phyloP scores from a whole-genome alignment of 176 grass and related monocot genomes.

The barley (Hordeum vulgare) region DNA sequence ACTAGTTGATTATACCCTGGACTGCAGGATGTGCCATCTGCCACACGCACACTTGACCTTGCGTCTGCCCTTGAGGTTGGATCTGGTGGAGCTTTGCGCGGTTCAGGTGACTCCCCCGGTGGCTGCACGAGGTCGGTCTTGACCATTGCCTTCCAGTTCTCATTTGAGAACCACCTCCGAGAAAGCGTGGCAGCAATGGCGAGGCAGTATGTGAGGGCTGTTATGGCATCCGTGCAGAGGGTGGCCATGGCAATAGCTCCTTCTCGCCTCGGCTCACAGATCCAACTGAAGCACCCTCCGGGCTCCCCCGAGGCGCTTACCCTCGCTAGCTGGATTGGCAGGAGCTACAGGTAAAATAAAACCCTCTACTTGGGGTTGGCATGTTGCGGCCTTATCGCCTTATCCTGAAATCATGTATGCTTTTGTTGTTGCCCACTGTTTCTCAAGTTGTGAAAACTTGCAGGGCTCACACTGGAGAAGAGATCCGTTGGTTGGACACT shows the following conservation, averaged over 20 bases:
- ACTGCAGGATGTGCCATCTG: slow-evolving; percentile 41
- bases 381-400: neutral
- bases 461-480: slow-evolving; percentile 68
- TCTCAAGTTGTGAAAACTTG: neutral
- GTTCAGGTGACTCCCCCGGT: neutral
- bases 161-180: slow-evolving; percentile 74
- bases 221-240: slow-evolving; percentile 83
- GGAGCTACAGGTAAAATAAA: slow-evolving; percentile 74
- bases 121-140: slow-evolving; percentile 48
- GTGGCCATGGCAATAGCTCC: slow-evolving; percentile 91
- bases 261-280: slow-evolving; percentile 34
- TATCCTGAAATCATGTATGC: neutral
- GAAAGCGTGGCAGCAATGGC: slow-evolving; percentile 86
- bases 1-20: neutral
- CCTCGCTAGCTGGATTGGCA: slow-evolving; percentile 64
- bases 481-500: slow-evolving; percentile 42
- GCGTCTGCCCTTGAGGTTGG: slow-evolving; percentile 80
- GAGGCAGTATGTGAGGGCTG: slow-evolving; percentile 67
- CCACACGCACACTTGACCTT: slow-evolving; percentile 78
- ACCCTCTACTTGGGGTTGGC: neutral
- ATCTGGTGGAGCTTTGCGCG: slow-evolving; percentile 31
- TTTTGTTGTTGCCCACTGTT: neutral
- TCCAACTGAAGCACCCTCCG: slow-evolving; percentile 53
- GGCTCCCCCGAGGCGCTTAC: slow-evolving; percentile 74
- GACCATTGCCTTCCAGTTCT: slow-evolving; percentile 91